phyloP scores from a whole-genome alignment of 257 asterid genomes.

The Salvia miltiorrhiza region DNA sequence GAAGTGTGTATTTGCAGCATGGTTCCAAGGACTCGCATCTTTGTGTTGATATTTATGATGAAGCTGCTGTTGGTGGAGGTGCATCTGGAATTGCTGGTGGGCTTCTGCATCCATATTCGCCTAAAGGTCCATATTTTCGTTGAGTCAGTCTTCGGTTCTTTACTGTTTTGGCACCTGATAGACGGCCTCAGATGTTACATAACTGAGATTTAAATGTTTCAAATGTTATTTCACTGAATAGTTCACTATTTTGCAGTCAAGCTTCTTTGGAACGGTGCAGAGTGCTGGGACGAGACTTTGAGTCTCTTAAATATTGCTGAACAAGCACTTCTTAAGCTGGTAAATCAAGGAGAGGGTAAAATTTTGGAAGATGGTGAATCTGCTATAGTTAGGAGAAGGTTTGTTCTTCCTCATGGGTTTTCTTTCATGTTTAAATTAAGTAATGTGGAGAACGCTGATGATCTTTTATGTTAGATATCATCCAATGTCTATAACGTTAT shows the following conservation, averaged over 20 bases:
- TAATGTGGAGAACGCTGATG: neutral
- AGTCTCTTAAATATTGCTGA: slow-evolving; percentile 70
- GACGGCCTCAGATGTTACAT: neutral
- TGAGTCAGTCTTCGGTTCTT: neutral
- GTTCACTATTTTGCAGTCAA: slow-evolving; percentile 52
- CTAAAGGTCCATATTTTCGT: slow-evolving; percentile 57
- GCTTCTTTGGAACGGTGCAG: slow-evolving; percentile 85
- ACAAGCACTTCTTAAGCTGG: slow-evolving; percentile 38
- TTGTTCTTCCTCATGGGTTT: slow-evolving; percentile 15
- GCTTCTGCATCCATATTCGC: slow-evolving; percentile 94
- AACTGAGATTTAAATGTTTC: neutral
- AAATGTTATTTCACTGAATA: slow-evolving; percentile 6
- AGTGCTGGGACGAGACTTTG: slow-evolving; percentile 89
- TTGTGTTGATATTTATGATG: slow-evolving; percentile 80
- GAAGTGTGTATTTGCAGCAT: slow-evolving; percentile 40
- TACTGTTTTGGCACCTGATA: slow-evolving; percentile 9
- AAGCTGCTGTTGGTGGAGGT: slow-evolving; percentile 93
- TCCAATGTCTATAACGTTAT: neutral
- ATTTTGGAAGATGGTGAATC: slow-evolving; percentile 22
- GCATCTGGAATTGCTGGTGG: slow-evolving; percentile 99
- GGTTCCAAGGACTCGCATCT: slow-evolving; percentile 55
- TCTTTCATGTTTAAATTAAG: neutral
- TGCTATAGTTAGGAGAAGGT: slow-evolving; percentile 73
- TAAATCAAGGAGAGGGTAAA: slow-evolving; percentile 28
- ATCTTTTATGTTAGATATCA: neutral